Percentiles rank a stretch among this genome's conserved stretches.
phyloP scores from a whole-genome alignment of 768 basidiomycete species.

The Termitomyces heimii region DNA sequence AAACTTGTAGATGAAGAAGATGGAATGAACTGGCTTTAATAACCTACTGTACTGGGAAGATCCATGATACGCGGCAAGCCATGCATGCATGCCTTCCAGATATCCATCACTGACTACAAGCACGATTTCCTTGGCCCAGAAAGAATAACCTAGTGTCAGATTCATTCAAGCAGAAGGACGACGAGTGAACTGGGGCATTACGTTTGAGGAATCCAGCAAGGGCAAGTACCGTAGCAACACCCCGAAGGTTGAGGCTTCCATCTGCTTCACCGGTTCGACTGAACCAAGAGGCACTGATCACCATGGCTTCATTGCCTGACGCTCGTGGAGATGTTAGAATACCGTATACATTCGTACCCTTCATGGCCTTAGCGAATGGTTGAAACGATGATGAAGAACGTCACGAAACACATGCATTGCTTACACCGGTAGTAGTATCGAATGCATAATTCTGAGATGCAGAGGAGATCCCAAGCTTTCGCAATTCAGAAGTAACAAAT shows the following conservation, averaged over 20 bases:
- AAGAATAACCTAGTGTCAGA: slow-evolving; percentile 56
- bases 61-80: slow-evolving; percentile 81
- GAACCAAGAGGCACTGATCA: slow-evolving; percentile 88
- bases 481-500: slow-evolving; percentile 59
- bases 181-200: slow-evolving; percentile 26
- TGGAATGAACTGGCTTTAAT: not conserved
- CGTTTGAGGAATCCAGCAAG: slow-evolving; percentile 83
- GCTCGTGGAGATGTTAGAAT: slow-evolving; percentile 78
- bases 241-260: slow-evolving; percentile 71
- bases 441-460: slow-evolving; percentile 68
- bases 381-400: not conserved
- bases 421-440: slow-evolving; percentile 43
- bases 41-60: slow-evolving; percentile 54
- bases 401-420: slow-evolving; percentile 16
- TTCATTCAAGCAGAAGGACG: not conserved
- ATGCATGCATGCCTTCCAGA: slow-evolving; percentile 90
- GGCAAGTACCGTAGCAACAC: slow-evolving; percentile 78
- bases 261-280: slow-evolving; percentile 57
- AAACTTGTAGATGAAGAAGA: not conserved
- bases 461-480: slow-evolving; percentile 66
- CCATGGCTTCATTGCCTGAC: slow-evolving; percentile 90
- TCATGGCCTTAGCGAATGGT: slow-evolving; percentile 26
- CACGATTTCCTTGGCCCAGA: slow-evolving; percentile 94
- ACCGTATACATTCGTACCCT: slow-evolving; percentile 81
- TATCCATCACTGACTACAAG: slow-evolving; percentile 88